Conservation (phyloP, 2,329 filamentous ascomycete genomes). For the Gremmenia infestans region DNA sequence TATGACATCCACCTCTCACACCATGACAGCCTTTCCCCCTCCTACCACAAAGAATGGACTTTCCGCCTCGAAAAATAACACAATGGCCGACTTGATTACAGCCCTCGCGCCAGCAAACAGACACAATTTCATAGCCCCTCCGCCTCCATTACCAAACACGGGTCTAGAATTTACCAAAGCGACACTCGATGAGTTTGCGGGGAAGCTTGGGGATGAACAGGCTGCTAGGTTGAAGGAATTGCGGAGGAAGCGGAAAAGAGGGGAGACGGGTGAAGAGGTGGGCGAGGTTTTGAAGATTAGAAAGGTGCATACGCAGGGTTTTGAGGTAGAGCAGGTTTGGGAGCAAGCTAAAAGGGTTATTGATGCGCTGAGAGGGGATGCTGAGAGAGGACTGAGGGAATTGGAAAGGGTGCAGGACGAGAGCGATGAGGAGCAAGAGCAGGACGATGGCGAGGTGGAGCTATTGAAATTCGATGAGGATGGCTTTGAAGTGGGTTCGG, state of each 20-base stretch:
- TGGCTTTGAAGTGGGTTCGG: constrained; percentile 34
- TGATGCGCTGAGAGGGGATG: constrained; percentile 52
- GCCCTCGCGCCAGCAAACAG: constrained; percentile 26
- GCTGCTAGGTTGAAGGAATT: constrained; percentile 59
- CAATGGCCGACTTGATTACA: constrained; percentile 22
- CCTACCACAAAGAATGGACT: constrained; percentile 28
- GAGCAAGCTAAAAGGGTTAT: constrained; percentile 87
- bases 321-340: constrained; percentile 86
- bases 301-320: constrained; percentile 81
- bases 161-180: constrained; percentile 73
- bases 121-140: constrained; percentile 67
- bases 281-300: constrained; percentile 64
- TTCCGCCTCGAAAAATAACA: constrained; percentile 32
- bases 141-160: constrained; percentile 58
- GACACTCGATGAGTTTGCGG: constrained; percentile 73
- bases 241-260: constrained; percentile 73
- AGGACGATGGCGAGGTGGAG: constrained; percentile 33
- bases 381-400: constrained; percentile 42
- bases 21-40: constrained; percentile 47
- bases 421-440: constrained; percentile 30
- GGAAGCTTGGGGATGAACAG: constrained; percentile 68
- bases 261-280: constrained; percentile 42
- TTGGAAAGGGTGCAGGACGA: constrained; percentile 24
- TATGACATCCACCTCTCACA: constrained; percentile 60
- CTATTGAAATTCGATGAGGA: constrained; percentile 36